Evolutionary conservation across 106 monocot genomes (phyloP).

Genomic region (Acanthochlamys bracteata): DNA sequence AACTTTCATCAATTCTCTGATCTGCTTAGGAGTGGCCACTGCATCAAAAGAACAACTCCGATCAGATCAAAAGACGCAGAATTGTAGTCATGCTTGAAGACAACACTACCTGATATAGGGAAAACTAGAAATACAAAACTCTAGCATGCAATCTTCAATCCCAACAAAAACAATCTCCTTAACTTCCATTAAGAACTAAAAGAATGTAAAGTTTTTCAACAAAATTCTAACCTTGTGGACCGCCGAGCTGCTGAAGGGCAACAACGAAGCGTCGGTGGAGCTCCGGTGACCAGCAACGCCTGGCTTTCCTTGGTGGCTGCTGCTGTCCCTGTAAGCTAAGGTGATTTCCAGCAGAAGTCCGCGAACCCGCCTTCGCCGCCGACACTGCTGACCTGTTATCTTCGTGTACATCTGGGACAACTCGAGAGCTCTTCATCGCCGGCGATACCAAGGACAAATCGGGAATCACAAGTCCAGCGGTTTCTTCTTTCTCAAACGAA

Average conservation of each 20-base stretch:
- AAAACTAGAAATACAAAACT: not conserved
- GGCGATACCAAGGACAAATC: conserved; percentile 40
- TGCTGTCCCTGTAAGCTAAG: conserved; percentile 16
- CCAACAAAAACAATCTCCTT: not conserved
- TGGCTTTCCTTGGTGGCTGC: conserved; percentile 51
- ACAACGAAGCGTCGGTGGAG: conserved; percentile 79
- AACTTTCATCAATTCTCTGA: conserved; percentile 96
- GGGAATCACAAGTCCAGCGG: conserved; percentile 10
- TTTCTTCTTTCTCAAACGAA: conserved; percentile 45
- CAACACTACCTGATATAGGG: too few relatives aligned
- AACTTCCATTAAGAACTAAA: not conserved
- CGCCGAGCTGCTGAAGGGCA: conserved; percentile 79
- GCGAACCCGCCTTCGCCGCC: not conserved
- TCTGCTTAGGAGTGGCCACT: conserved; percentile 96
- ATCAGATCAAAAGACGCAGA: not conserved
- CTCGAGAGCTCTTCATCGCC: conserved; percentile 9
- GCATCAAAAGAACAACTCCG: conserved; percentile 9
- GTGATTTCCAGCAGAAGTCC: conserved; percentile 1
- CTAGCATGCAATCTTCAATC: not conserved
- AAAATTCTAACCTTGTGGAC: conserved; percentile 54
- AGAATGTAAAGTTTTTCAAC: not conserved
- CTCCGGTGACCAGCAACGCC: conserved; percentile 97
- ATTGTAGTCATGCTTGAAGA: too few relatives aligned
- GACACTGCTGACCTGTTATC: conserved; percentile 11
- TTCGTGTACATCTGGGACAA: not conserved